Conservation (phyloP, 495 filamentous ascomycete species). For the Daldinia loculata region DNA sequence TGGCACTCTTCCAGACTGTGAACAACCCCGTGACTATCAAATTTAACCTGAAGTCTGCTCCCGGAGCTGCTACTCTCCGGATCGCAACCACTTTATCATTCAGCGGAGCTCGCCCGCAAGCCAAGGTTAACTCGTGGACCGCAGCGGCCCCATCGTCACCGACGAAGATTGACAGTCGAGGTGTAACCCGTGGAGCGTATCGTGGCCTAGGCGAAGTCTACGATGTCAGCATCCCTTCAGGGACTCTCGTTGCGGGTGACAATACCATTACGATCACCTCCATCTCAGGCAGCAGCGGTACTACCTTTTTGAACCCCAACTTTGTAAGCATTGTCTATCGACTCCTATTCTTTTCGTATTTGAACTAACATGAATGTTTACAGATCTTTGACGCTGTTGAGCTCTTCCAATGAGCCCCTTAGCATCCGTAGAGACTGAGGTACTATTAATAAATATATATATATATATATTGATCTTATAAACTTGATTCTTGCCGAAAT, state of each 20-base stretch:
- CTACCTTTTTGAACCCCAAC: constrained; percentile 65
- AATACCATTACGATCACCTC: constrained; percentile 72
- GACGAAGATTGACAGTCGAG: constrained; percentile 69
- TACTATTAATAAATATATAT: neutral
- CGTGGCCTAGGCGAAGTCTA: constrained; percentile 70
- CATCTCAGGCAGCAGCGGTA: constrained; percentile 66
- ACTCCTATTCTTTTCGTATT: neutral
- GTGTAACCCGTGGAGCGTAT: constrained; percentile 71
- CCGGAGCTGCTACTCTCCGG: constrained; percentile 64
- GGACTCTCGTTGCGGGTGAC: constrained; percentile 62
- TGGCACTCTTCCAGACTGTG: constrained; percentile 70
- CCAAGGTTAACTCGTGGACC: constrained; percentile 61
- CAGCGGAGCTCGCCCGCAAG: constrained; percentile 60
- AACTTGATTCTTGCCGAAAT: neutral
- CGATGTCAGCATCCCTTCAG: constrained; percentile 62
- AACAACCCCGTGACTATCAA: constrained; percentile 70
- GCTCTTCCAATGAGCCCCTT: constrained; percentile 49
- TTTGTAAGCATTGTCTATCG: constrained; percentile 57
- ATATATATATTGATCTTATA: neutral
- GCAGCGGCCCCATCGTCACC: constrained; percentile 62
- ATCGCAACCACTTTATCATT: constrained; percentile 72
- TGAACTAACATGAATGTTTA: neutral
- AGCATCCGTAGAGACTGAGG: neutral
- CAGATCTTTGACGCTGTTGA: constrained; percentile 68
- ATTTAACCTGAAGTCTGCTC: constrained; percentile 62